A percentile compares a stretch with the other conserved stretches of the same genome.
phyloP scores from a whole-genome alignment of 192 early-diverging fungal genomes.

The Backusella parvicylindrica region DNA sequence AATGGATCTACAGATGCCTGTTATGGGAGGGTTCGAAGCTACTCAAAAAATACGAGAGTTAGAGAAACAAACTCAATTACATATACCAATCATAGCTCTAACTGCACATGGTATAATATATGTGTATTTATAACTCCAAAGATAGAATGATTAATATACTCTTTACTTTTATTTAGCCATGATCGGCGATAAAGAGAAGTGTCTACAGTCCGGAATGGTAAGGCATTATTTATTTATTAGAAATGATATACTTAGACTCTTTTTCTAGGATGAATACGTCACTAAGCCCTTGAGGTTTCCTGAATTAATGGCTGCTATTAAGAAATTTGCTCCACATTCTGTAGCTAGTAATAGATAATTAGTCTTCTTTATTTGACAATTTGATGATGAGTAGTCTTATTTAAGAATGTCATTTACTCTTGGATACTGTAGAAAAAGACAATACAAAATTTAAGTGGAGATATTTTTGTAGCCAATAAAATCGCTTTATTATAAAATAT shows the following conservation, averaged over 20 bases:
- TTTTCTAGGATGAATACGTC: slow-evolving; percentile 50
- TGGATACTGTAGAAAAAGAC: no score
- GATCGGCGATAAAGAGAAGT: slow-evolving; percentile 86
- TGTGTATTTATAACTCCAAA: background rate
- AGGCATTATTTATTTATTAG: background rate
- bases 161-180: slow-evolving; percentile 55
- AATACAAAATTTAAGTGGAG: background rate
- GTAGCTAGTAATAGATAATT: background rate
- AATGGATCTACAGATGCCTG: slow-evolving; percentile 91
- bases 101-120: slow-evolving; percentile 59
- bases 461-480: background rate
- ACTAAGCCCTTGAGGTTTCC: slow-evolving; percentile 62
- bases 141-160: background rate
- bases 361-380: background rate
- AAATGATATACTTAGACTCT: background rate
- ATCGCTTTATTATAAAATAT: background rate
- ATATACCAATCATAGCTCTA: slow-evolving; percentile 79
- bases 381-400: background rate
- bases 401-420: no score
- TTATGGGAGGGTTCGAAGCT: slow-evolving; percentile 88
- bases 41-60: slow-evolving; percentile 73
- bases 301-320: slow-evolving; percentile 65
- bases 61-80: slow-evolving; percentile 39
- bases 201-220: slow-evolving; percentile 78
- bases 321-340: slow-evolving; percentile 52